A percentile compares a stretch with the other conserved stretches of the same genome.
These are phyloP conservation scores for Piloderma croceum DNA, from an alignment of 768 basidiomycete species.

Conservation along the genomic window DNA sequence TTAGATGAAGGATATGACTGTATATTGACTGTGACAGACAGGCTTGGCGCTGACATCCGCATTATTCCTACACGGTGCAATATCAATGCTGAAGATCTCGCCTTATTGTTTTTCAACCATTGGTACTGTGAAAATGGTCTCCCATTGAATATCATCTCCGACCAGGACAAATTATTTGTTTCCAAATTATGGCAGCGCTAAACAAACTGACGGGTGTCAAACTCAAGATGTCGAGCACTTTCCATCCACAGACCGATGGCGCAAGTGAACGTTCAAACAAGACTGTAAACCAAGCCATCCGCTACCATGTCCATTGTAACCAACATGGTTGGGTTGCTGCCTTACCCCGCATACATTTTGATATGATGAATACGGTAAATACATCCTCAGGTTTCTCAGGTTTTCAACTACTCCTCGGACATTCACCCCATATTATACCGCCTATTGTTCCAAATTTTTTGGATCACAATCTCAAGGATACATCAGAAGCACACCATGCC, in stretches of 20 bases:
- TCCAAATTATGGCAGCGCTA: conserved; percentile 26
- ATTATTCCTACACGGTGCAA: too few species aligned
- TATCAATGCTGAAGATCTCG: conserved; percentile 18
- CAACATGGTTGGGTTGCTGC: too few species aligned
- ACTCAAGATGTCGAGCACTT: conserved; percentile 29
- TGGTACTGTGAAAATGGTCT: too few species aligned
- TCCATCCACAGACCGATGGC: conserved; percentile 34
- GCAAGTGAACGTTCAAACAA: conserved; percentile 27
- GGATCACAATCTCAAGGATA: neutral
- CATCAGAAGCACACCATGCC: conserved; percentile 4
- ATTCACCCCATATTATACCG: conserved; percentile 17
- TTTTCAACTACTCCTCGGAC: conserved; percentile 26
- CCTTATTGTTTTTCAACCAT: too few species aligned
- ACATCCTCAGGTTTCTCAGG: conserved; percentile 23
- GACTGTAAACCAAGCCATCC: conserved; percentile 23
- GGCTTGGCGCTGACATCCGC: too few species aligned
- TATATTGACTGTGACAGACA: conserved; percentile 22
- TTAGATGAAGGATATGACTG: conserved; percentile 23
- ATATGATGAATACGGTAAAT: conserved; percentile 29
- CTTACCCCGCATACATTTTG: too few species aligned
- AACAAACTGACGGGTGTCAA: conserved; percentile 19
- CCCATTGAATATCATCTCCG: too few species aligned
- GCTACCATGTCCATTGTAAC: conserved; percentile 21
- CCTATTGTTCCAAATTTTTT: conserved; percentile 10
- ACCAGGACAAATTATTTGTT: conserved; percentile 30